Conservation (phyloP, 2,329 filamentous ascomycete species). For the Diaporthe humulicola region DNA sequence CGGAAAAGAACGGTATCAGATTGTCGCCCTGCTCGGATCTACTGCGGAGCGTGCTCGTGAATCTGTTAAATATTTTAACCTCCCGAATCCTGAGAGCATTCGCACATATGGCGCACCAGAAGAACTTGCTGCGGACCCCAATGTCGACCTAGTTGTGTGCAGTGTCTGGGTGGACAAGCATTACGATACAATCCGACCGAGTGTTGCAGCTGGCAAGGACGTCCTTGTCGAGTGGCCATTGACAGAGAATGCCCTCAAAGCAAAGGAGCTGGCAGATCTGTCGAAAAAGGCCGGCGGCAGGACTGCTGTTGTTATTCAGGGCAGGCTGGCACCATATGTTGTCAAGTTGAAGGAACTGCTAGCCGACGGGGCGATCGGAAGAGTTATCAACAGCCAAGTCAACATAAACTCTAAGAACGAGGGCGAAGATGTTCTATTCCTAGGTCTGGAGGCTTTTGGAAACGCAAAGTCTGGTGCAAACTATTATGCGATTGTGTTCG, state of each 20-base stretch:
- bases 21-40: slow-evolving; percentile 68
- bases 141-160: slow-evolving; percentile 69
- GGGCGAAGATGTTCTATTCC: slow-evolving; percentile 48
- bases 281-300: slow-evolving; percentile 45
- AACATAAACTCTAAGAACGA: slow-evolving; percentile 53
- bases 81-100: slow-evolving; percentile 51
- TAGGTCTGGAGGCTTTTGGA: slow-evolving; percentile 61
- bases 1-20: slow-evolving; percentile 58
- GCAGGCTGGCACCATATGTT: slow-evolving; percentile 58
- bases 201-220: slow-evolving; percentile 64
- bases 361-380: slow-evolving; percentile 60
- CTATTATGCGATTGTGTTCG: slow-evolving; percentile 56
- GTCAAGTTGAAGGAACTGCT: slow-evolving; percentile 60
- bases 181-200: slow-evolving; percentile 57
- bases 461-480: slow-evolving; percentile 62
- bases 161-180: slow-evolving; percentile 68
- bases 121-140: slow-evolving; percentile 60
- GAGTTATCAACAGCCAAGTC: slow-evolving; percentile 64
- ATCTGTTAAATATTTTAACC: slow-evolving; percentile 58
- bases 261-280: slow-evolving; percentile 55
- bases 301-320: slow-evolving; percentile 66
- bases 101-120: slow-evolving; percentile 65
- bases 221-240: slow-evolving; percentile 72
- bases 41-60: slow-evolving; percentile 57
- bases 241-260: slow-evolving; percentile 56